These are phyloP conservation scores for Aspergillus latus DNA, from an alignment of 2,329 filamentous ascomycete species.

Conservation along the genomic window DNA sequence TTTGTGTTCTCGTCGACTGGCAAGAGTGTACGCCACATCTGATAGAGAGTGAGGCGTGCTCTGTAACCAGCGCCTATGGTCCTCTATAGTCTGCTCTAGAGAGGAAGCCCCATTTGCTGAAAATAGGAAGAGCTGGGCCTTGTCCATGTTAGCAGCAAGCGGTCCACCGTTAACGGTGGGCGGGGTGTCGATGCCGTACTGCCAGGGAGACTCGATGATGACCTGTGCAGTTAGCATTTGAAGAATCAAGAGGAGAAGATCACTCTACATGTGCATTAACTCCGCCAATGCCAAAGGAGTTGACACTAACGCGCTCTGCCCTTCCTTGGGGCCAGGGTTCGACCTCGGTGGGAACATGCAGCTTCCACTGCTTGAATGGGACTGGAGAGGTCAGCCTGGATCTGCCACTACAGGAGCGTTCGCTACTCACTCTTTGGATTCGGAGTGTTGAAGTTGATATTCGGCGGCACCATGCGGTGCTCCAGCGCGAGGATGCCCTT, in stretches of 20 bases:
- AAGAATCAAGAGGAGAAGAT: not conserved
- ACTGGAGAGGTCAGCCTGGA: not conserved
- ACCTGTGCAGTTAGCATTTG: not conserved
- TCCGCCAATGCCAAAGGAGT: conserved; percentile 24
- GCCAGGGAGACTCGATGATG: not conserved
- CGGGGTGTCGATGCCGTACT: not conserved
- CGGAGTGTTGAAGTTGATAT: conserved; percentile 17
- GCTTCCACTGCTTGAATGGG: not conserved
- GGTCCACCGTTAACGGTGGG: too few relatives aligned
- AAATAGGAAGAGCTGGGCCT: too few relatives aligned
- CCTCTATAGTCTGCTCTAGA: too few relatives aligned
- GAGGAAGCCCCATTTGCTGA: too few relatives aligned
- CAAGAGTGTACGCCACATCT: too few relatives aligned
- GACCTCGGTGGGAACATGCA: not conserved
- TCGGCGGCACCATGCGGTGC: conserved; percentile 26
- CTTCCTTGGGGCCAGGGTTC: not conserved
- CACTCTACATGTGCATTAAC: conserved; percentile 13
- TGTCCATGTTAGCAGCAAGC: too few relatives aligned
- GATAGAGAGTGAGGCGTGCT: too few relatives aligned
- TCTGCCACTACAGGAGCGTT: too few relatives aligned
- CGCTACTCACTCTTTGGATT: conserved; percentile 12
- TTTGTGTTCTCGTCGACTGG: too few relatives aligned
- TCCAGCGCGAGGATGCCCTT: conserved; percentile 26
- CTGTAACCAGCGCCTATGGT: too few relatives aligned
- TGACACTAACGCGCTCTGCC: conserved; percentile 12